These are phyloP conservation scores for Chondrostereum purpureum DNA, from an alignment of 1,284 basidiomycete genomes.

Conservation along the genomic window DNA sequence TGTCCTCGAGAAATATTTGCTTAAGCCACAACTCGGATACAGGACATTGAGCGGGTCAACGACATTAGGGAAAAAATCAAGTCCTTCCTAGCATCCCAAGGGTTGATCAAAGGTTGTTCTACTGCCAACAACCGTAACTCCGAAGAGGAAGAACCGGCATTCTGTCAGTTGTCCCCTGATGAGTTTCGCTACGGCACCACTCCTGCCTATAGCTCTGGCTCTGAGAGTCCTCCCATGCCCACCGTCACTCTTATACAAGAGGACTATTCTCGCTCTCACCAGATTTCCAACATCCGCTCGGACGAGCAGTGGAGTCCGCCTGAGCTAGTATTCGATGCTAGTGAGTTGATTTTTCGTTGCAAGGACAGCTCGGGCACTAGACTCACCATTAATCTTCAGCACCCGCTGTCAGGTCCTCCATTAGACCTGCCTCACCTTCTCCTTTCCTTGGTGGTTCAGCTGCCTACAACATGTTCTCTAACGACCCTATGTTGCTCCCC, in stretches of 20 bases:
- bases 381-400: neutral
- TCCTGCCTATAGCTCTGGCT: constrained; percentile 31
- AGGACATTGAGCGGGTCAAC: constrained; percentile 65
- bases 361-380: neutral
- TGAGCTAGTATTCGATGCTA: no score
- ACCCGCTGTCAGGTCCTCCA: neutral
- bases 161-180: constrained; percentile 42
- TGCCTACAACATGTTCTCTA: constrained; percentile 29
- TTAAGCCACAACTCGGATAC: constrained; percentile 14
- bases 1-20: constrained; percentile 3
- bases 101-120: constrained; percentile 81
- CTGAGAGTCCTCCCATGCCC: constrained; percentile 45
- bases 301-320: no score
- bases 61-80: constrained; percentile 72
- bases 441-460: no score
- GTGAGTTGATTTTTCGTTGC: no score
- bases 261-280: constrained; percentile 22
- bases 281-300: neutral
- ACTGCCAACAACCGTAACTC: constrained; percentile 51
- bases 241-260: constrained; percentile 40
- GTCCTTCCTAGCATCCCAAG: constrained; percentile 66
- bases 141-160: constrained; percentile 43
- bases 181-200: constrained; percentile 32
- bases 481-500: constrained; percentile 28
- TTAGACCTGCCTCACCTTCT: constrained; percentile 19